Percentiles rank a stretch among this genome's conserved stretches.
Conservation (phyloP, 768 basidiomycete genomes). For the Naganishia randhawae region DNA sequence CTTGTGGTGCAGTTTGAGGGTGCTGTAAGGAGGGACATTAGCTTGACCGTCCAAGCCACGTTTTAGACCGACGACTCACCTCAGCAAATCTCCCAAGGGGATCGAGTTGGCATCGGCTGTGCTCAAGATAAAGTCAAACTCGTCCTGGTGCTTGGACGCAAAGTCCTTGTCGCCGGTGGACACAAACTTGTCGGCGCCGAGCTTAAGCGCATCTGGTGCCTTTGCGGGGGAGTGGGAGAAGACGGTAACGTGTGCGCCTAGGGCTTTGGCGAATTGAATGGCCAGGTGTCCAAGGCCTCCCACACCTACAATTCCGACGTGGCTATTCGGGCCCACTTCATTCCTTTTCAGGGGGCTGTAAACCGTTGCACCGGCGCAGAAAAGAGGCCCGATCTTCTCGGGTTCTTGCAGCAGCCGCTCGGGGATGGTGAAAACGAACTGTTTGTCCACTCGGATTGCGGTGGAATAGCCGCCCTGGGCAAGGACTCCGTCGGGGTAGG, state of each 20-base stretch:
- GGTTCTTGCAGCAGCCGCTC: conserved; percentile 45
- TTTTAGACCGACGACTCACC: conserved; percentile 5
- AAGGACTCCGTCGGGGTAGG: conserved; percentile 42
- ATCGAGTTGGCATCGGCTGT: conserved; percentile 53
- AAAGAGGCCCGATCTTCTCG: conserved; percentile 47
- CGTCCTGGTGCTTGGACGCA: conserved; percentile 35
- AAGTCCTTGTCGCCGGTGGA: conserved; percentile 39
- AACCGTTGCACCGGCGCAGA: conserved; percentile 52
- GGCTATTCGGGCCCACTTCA: conserved; percentile 61
- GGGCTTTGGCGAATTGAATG: conserved; percentile 56
- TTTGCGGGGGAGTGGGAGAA: conserved; percentile 61
- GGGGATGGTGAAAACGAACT: conserved; percentile 52
- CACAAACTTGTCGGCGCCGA: conserved; percentile 46
- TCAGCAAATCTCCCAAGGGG: conserved; percentile 57
- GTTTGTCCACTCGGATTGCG: conserved; percentile 36
- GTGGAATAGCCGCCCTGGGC: conserved; percentile 52
- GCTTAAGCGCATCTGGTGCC: conserved; percentile 57
- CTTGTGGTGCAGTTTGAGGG: conserved; percentile 54
- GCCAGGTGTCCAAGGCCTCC: conserved; percentile 58
- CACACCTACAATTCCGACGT: conserved; percentile 61
- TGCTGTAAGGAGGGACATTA: background rate
- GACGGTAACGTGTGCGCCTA: conserved; percentile 60
- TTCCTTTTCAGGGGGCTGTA: conserved; percentile 54
- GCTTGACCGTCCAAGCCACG: background rate
- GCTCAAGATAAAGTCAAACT: conserved; percentile 52